Percentiles rank a stretch among this genome's conserved stretches.
Conservation (phyloP, 441 rosid genomes). For the Mallotus repandus region DNA sequence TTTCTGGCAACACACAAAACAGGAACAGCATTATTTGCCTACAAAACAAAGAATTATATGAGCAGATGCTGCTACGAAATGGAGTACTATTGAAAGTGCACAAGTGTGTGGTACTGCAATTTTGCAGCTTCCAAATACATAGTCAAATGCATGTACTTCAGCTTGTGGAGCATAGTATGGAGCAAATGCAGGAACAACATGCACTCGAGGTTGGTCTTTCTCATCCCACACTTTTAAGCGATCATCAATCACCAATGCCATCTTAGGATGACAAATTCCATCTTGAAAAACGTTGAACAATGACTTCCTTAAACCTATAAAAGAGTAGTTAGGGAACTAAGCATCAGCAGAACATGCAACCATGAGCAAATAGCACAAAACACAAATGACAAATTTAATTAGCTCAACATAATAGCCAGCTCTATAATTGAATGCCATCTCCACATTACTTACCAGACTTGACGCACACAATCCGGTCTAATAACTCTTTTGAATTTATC, state of each 20-base stretch:
- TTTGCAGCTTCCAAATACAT: slow-evolving; percentile 20
- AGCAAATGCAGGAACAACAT: slow-evolving; percentile 97
- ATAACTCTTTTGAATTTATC: slow-evolving; percentile 71
- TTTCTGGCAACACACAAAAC: slow-evolving; percentile 87
- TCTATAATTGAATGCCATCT: slow-evolving; percentile 11
- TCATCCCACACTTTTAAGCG: slow-evolving; percentile 97
- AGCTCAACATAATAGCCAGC: slow-evolving; percentile 13
- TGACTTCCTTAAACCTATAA: slow-evolving; percentile 71
- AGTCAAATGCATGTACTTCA: slow-evolving; percentile 52
- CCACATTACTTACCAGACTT: slow-evolving; percentile 70
- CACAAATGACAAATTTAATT: slow-evolving; percentile 18
- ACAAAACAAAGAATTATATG: slow-evolving; percentile 36
- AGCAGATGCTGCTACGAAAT: slow-evolving; percentile 11
- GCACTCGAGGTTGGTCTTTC: slow-evolving; percentile 95
- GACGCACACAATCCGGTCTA: slow-evolving; percentile 90
- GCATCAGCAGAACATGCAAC: slow-evolving; percentile 10
- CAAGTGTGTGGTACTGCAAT: slow-evolving; percentile 2
- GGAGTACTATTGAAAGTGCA: background rate
- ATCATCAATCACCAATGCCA: slow-evolving; percentile 96
- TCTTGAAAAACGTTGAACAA: slow-evolving; percentile 81
- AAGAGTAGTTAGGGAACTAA: slow-evolving; percentile 19
- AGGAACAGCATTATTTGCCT: slow-evolving; percentile 80
- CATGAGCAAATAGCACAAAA: background rate
- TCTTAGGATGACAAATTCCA: slow-evolving; percentile 91
- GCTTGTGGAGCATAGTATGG: slow-evolving; percentile 97